phyloP scores from a whole-genome alignment of 164 flowering plant genomes.

The Annona squamosa region DNA sequence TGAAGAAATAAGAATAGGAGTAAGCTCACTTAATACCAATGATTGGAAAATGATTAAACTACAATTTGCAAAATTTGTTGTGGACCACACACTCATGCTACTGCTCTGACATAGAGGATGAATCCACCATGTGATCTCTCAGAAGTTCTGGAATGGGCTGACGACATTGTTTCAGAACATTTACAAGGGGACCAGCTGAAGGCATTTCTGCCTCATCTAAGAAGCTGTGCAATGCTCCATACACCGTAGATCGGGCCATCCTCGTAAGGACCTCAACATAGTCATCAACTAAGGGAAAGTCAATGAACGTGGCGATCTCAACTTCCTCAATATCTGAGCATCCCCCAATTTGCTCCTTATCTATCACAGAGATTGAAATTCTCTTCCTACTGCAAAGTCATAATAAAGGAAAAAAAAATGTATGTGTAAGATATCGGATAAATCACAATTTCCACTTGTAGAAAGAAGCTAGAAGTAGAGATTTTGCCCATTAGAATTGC shows the following conservation, averaged over 20 bases:
- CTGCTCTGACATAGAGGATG: constrained; percentile 9
- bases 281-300: constrained; percentile 22
- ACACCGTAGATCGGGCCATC: constrained; percentile 35
- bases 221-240: constrained; percentile 30
- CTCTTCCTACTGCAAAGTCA: constrained; percentile 14
- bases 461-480: no score
- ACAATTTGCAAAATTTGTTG: neutral
- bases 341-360: constrained; percentile 14
- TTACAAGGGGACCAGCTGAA: constrained; percentile 30
- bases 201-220: constrained; percentile 20
- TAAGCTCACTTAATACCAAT: neutral
- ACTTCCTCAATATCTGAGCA: constrained; percentile 21
- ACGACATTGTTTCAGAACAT: constrained; percentile 36
- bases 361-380: constrained; percentile 18
- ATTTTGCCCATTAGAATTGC: no score
- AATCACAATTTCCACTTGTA: neutral
- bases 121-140: constrained; percentile 11
- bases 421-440: neutral
- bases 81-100: constrained; percentile 2
- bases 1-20: neutral
- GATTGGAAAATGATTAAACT: no score
- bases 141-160: constrained; percentile 33
- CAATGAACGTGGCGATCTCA: constrained; percentile 24
- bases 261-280: constrained; percentile 31
- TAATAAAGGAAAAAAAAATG: neutral